Evolutionary conservation across 768 basidiomycete genomes (phyloP), one percentile per base, ranked within the genome.

Genomic region (Psilocybe tampanensis): DNA sequence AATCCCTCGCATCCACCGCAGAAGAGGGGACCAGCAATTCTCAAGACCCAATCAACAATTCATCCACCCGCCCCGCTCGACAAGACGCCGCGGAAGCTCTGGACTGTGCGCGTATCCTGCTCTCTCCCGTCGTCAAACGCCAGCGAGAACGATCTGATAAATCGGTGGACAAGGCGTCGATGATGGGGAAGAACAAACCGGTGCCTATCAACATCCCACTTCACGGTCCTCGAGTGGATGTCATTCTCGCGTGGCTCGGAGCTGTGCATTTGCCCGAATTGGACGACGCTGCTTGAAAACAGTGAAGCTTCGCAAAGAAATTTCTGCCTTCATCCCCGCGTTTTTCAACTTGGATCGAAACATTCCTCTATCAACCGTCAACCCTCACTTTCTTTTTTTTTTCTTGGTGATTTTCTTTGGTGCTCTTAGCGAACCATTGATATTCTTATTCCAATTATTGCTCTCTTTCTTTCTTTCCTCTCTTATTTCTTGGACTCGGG

Each of bases 191-290:
- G 74, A 84, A 85, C 75, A 88, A 84, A 69, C 74, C 82, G 34
- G 63, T 83, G 60, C 80, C 85, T 49, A 89, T 93, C 69, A 90
- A 86, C 66, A 91, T 94, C 55, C 90, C 91, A 9, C 73, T 94
- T 60, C 90, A 93, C 70, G 92, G 92, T 0, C 92, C 93, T 33
- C 81, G 91, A 6, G 92, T 94, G 44, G 92, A 94, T 72, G 79
- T 94, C 54, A 79, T 93, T 54, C 78, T 94, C 54, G 92, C 92
- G 42, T 94, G 91, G 91, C 74, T 94, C 53, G 92, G 80, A 22
- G 91, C 90, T 17, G 88, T 92, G 54, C 87, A 90, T 75, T 70
- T 94, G 33, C 85, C 83, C 3, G 90, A 91, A 64, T 68, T 94
- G 63, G 91, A 92, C 48, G 70, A 21, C 44, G 36, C 52, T 47